phyloP scores from a whole-genome alignment of 768 basidiomycete genomes.

The Kondoa subrosea region DNA sequence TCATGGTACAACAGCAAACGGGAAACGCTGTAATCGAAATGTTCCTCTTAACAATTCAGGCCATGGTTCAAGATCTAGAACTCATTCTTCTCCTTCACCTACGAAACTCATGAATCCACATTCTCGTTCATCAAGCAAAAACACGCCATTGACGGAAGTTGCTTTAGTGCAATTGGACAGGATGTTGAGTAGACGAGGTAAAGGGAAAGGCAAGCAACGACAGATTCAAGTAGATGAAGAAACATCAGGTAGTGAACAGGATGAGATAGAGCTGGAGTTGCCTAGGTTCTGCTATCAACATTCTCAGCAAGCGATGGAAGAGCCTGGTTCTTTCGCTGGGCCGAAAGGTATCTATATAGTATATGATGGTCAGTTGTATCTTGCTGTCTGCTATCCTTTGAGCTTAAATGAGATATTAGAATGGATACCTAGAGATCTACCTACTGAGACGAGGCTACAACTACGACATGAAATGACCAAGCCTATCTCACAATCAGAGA shows the following conservation, averaged over 20 bases:
- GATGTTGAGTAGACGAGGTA: conserved; percentile 1
- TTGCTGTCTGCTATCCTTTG: not conserved
- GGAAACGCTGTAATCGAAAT: conserved; percentile 16
- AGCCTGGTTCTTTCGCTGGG: conserved; percentile 12
- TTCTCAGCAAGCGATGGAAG: conserved; percentile 17
- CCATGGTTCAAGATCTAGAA: no score
- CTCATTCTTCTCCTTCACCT: not conserved
- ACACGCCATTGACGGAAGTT: not conserved
- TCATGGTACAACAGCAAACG: conserved; percentile 17
- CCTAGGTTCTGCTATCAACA: conserved; percentile 19
- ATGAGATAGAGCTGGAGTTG: conserved; percentile 8
- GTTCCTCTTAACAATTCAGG: conserved; percentile 10
- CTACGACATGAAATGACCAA: conserved; percentile 19
- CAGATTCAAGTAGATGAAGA: not conserved
- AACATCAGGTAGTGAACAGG: conserved; percentile 9
- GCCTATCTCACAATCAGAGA: not conserved
- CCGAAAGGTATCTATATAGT: conserved; percentile 6
- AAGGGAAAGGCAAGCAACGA: not conserved
- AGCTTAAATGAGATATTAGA: conserved; percentile 1
- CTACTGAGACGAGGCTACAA: conserved; percentile 16
- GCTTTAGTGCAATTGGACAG: conserved; percentile 13
- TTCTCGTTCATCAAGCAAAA: not conserved
- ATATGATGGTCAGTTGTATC: conserved; percentile 10
- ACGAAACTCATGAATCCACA: not conserved
- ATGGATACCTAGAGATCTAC: conserved; percentile 16